Base-by-base conservation (phyloP, 2,329 filamentous ascomycete species). In the Periconia sp. region DNA sequence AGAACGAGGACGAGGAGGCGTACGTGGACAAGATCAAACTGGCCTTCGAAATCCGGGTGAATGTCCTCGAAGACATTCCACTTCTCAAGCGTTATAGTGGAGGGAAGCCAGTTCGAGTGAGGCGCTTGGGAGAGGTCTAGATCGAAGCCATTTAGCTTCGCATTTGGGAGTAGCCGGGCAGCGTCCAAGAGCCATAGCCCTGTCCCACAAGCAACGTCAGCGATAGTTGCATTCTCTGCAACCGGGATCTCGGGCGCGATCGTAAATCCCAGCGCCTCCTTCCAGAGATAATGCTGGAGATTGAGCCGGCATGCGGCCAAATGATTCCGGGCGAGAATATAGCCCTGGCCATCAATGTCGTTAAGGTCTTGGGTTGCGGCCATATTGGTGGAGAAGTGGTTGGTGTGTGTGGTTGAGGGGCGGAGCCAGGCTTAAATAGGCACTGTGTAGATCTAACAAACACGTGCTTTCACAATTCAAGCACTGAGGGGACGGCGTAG, bases 171-270 rank as follows among this genome's bases (percentile, higher is more conserved):
- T 35, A 60, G 53, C 14, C 50, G 55, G 13, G 62, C 60, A 18
- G 65, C 58, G 44, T 69, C 60, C 10, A 68, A 52, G 13, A 63
- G 55, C 66, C 68, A 71, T 19, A 68, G 47, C 23, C 59, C 63
- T 41, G 65, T 69, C 15, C 66, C 68, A 13, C 58, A 58, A n/a
- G 63, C 66, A 9, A 71, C 49, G 37, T 71, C 68, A 30, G 58
- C 64, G 40, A 70, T 64, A 14, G 17, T 15, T 20, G 53, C 23
- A 30, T 45, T 41, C 17, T 7, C 43, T 13, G 40, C 27, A 30
- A 49, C 14, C 9, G 35, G 37, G 27, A 55, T 45, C 3, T 43
- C 41, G 20, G 57, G 55, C 37, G 58, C 55, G 15, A 58, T 45
- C 23, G 31, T 48, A 44, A 50, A 60, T 6, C 45, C 15, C 2